A percentile compares a stretch with the other conserved stretches of the same genome.
phyloP scores from a whole-genome alignment of 2,329 filamentous ascomycete genomes.

The Scytalidium sp. region DNA sequence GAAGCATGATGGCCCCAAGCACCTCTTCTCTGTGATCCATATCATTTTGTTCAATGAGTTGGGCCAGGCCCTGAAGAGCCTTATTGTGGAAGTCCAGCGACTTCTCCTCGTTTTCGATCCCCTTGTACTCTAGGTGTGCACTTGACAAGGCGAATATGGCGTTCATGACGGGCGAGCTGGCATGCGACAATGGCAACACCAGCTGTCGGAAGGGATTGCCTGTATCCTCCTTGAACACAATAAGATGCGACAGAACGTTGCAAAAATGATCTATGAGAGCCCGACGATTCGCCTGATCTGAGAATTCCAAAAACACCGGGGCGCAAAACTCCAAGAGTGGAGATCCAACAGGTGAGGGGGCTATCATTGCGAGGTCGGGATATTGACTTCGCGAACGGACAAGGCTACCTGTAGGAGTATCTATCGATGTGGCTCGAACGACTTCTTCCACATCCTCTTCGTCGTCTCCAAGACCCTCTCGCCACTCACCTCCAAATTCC shows the following conservation, averaged over 20 bases:
- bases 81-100: constrained; percentile 58
- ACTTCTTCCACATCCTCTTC: constrained; percentile 23
- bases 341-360: constrained; percentile 18
- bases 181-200: constrained; percentile 56
- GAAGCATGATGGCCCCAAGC: constrained; percentile 57
- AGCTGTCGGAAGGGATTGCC: constrained; percentile 63
- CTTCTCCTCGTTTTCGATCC: constrained; percentile 48
- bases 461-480: constrained; percentile 9
- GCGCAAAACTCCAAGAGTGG: constrained; percentile 46
- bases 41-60: constrained; percentile 51
- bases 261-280: constrained; percentile 60
- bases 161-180: constrained; percentile 64
- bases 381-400: constrained; percentile 22
- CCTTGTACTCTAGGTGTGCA: constrained; percentile 71
- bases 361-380: constrained; percentile 23
- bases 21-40: constrained; percentile 54
- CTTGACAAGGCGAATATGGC: constrained; percentile 81
- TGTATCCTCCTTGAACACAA: constrained; percentile 60
- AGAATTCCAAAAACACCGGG: constrained; percentile 56
- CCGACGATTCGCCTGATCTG: constrained; percentile 49
- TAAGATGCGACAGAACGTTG: constrained; percentile 61
- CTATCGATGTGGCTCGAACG: constrained; percentile 10
- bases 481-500: constrained; percentile 16
- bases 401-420: constrained; percentile 9
- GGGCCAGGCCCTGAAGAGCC: constrained; percentile 55